A percentile compares a stretch with the other conserved stretches of the same genome.
These are phyloP conservation scores for Bromus sterilis DNA, from an alignment of 176 grass and related monocot species.

Conservation along the genomic window DNA sequence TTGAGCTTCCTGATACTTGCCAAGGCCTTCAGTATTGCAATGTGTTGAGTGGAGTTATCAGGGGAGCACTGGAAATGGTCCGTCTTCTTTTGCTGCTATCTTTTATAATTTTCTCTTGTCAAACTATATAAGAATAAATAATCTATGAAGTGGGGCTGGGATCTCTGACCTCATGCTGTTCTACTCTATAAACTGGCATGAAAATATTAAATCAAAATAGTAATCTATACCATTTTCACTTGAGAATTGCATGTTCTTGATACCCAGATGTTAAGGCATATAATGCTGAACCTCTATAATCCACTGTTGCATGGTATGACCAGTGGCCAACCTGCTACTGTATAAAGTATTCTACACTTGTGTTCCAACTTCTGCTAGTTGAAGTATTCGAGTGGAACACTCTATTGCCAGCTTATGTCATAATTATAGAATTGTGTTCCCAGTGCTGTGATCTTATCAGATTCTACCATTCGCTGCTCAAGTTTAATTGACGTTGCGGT, in stretches of 20 bases:
- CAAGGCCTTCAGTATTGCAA: conserved; percentile 97
- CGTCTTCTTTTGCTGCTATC: background rate
- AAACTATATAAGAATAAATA: background rate
- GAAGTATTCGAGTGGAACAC: background rate
- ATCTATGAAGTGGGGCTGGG: background rate
- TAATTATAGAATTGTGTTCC: background rate
- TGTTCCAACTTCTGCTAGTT: background rate
- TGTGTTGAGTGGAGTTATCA: conserved; percentile 84
- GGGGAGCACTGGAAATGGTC: conserved; percentile 97
- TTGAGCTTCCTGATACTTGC: conserved; percentile 94
- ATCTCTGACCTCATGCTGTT: background rate
- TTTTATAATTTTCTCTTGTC: background rate
- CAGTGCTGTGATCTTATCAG: background rate
- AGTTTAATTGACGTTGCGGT: background rate
- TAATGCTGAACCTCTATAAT: background rate
- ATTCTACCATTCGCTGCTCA: background rate
- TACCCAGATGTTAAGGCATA: background rate
- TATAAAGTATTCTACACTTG: background rate
- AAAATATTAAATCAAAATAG: background rate
- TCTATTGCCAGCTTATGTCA: background rate
- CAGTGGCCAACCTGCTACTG: background rate
- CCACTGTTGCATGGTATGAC: background rate
- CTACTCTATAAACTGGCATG: background rate
- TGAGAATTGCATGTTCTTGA: background rate
- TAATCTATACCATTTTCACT: background rate